Conservation (phyloP, 2,329 filamentous ascomycete species). For the Xylaria sp. region DNA sequence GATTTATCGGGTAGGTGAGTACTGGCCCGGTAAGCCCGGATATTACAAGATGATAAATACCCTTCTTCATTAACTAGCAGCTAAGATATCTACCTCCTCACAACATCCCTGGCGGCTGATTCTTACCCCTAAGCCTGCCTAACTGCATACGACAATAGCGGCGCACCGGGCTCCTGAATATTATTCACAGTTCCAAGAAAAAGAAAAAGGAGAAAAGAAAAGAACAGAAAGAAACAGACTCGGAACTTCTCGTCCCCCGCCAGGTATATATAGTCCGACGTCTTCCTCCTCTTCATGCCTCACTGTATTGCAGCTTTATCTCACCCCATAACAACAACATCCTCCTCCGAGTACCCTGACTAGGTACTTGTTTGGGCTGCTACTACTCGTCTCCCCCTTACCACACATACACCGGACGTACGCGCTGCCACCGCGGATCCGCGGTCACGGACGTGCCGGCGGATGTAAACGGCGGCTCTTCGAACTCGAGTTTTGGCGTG, state of each 20-base stretch:
- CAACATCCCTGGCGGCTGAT: conserved; percentile 5
- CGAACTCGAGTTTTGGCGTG: conserved; percentile 12
- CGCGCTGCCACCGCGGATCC: conserved; percentile 20
- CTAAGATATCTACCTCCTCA: conserved; percentile 6
- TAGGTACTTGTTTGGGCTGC: too few relatives aligned
- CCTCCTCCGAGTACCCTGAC: not conserved
- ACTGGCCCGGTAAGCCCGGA: too few relatives aligned
- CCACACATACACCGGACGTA: conserved; percentile 19
- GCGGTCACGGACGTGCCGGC: conserved; percentile 14
- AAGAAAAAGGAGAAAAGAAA: too few relatives aligned
- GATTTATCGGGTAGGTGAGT: too few relatives aligned
- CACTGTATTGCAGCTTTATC: too few relatives aligned
- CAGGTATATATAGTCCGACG: too few relatives aligned
- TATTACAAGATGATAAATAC: too few relatives aligned
- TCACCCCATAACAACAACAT: too few relatives aligned
- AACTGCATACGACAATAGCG: conserved; percentile 3
- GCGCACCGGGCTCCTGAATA: conserved; percentile 1
- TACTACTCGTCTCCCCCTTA: conserved; percentile 1
- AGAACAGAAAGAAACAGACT: too few relatives aligned
- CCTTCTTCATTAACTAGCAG: conserved; percentile 9
- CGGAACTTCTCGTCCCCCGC: too few relatives aligned
- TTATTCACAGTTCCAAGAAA: conserved; percentile 15
- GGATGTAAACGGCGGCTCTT: conserved; percentile 7
- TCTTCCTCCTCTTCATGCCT: too few relatives aligned
- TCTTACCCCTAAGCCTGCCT: conserved; percentile 1